phyloP scores from a whole-genome alignment of 495 filamentous ascomycete species.

The Hypomontagnella submonticulosa region DNA sequence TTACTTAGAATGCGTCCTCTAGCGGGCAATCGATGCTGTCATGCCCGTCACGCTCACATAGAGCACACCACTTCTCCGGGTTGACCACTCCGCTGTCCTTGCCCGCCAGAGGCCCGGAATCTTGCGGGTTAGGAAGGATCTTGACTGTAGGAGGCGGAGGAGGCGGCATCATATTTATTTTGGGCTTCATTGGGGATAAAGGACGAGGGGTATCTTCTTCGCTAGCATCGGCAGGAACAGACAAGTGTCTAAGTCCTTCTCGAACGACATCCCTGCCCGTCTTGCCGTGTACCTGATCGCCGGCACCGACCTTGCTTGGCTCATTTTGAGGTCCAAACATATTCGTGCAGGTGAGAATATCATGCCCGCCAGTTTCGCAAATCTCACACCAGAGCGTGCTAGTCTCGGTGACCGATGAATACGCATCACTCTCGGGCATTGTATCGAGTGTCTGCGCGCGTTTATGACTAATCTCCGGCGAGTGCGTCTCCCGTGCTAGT shows the following conservation, averaged over 20 bases:
- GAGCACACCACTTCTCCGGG: conserved; percentile 91
- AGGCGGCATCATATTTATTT: conserved; percentile 33
- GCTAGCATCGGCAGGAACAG: conserved; percentile 47
- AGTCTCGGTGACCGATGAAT: conserved; percentile 76
- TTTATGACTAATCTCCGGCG: conserved; percentile 54
- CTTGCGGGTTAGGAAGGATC: conserved; percentile 70
- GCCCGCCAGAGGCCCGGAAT: conserved; percentile 77
- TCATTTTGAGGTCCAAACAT: conserved; percentile 72
- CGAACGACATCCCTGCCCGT: conserved; percentile 59
- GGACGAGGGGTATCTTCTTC: conserved; percentile 61
- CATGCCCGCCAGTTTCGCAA: conserved; percentile 91
- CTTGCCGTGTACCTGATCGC: conserved; percentile 35
- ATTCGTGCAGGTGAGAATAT: conserved; percentile 91
- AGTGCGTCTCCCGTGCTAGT: conserved; percentile 57
- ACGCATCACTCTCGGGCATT: conserved; percentile 78
- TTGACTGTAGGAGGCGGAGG: conserved; percentile 41
- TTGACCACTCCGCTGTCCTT: conserved; percentile 85
- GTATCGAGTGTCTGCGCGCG: conserved; percentile 60
- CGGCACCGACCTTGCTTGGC: conserved; percentile 43
- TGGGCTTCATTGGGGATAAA: conserved; percentile 61
- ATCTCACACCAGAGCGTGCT: conserved; percentile 92
- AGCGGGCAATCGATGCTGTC: conserved; percentile 95
- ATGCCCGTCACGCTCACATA: conserved; percentile 96
- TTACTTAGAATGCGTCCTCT: conserved; percentile 75
- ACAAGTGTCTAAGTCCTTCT: conserved; percentile 58